Percentiles rank a stretch among this genome's conserved stretches.
phyloP scores from a whole-genome alignment of 2,329 filamentous ascomycete genomes.

The Endoconidiophora laricicola region DNA sequence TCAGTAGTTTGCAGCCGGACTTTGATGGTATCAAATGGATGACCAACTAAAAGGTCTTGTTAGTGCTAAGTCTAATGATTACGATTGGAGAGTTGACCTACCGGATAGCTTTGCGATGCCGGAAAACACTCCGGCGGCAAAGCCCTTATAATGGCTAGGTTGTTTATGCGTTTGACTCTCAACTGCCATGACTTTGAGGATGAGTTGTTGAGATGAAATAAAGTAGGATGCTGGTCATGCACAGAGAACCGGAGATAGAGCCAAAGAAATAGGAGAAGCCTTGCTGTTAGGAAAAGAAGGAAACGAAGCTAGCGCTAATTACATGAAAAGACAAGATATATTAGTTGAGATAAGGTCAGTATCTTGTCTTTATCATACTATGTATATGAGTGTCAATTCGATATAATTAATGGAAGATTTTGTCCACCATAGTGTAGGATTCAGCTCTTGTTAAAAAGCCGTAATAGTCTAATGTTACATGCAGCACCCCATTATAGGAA shows the following conservation, averaged over 20 bases:
- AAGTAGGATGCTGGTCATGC: not conserved
- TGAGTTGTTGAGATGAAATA: not conserved
- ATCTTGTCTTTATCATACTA: no score
- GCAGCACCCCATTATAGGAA: no score
- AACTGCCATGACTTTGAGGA: not conserved
- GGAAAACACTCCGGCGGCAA: constrained; percentile 90
- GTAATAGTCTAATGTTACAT: no score
- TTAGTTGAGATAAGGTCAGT: not conserved
- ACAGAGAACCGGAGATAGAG: not conserved
- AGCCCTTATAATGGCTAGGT: constrained; percentile 69
- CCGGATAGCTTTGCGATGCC: constrained; percentile 80
- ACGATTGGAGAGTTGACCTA: constrained; percentile 24
- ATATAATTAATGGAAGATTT: no score
- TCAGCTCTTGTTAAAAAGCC: no score
- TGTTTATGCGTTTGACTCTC: constrained; percentile 4
- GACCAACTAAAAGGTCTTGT: constrained; percentile 31
- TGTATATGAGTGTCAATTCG: no score
- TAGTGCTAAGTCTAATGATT: not conserved
- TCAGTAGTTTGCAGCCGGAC: constrained; percentile 83
- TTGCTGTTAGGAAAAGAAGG: not conserved
- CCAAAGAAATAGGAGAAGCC: not conserved
- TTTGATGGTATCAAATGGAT: constrained; percentile 90
- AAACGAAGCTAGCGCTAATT: not conserved
- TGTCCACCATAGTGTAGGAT: no score
- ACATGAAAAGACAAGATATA: not conserved